Conservation (phyloP, 1,284 basidiomycete genomes). For the Trichosporon faecale region DNA sequence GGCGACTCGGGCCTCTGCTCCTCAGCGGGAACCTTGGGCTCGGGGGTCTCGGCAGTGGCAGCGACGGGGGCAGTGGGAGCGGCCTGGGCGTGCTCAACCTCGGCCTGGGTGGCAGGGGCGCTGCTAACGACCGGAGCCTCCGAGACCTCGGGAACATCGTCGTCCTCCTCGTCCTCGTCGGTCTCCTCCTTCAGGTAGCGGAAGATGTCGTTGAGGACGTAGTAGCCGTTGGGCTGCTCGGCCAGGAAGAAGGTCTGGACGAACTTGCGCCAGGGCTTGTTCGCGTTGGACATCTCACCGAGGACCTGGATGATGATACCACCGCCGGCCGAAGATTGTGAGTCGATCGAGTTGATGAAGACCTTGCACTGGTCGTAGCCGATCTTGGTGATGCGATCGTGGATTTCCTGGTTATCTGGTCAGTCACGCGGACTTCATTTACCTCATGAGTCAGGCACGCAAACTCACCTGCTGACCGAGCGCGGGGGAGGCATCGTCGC, state of each 20-base stretch:
- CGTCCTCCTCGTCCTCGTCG: conserved; percentile 73
- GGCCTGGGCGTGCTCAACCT: conserved; percentile 34
- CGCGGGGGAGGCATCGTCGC: conserved; percentile 85
- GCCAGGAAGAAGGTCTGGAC: conserved; percentile 99
- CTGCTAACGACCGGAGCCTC: conserved; percentile 32
- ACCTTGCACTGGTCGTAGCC: conserved; percentile 97
- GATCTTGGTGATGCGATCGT: conserved; percentile 89
- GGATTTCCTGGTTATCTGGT: conserved; percentile 74
- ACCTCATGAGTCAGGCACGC: not conserved
- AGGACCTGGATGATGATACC: conserved; percentile 99
- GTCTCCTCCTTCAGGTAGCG: conserved; percentile 95
- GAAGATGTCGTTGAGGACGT: conserved; percentile 99
- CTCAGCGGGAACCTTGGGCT: conserved; percentile 24
- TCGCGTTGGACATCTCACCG: conserved; percentile 94
- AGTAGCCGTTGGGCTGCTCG: conserved; percentile 98
- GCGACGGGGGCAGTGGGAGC: conserved; percentile 35
- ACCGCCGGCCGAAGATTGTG: conserved; percentile 85
- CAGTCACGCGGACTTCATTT: conserved; percentile 1
- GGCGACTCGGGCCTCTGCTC: conserved; percentile 1
- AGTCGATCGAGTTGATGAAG: conserved; percentile 91
- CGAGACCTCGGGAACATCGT: conserved; percentile 45
- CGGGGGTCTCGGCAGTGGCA: conserved; percentile 25
- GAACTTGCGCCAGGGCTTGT: conserved; percentile 90
- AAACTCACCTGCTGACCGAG: conserved; percentile 76
- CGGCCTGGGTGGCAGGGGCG: conserved; percentile 24